These are phyloP conservation scores for Byssothecium circinans DNA, from an alignment of 2,329 filamentous ascomycete species.

Conservation along the genomic window DNA sequence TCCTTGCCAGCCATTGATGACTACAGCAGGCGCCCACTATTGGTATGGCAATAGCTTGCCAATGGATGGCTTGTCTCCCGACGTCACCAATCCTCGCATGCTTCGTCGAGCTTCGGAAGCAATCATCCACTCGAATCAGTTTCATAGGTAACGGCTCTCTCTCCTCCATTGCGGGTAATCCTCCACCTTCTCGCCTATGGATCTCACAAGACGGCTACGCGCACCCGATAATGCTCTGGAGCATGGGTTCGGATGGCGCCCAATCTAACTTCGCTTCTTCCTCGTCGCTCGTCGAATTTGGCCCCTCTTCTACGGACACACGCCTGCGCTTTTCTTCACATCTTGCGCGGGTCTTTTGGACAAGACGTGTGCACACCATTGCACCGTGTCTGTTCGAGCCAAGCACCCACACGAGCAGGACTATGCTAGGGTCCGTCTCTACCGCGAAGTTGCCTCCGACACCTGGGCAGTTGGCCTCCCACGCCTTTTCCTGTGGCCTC, in stretches of 20 bases:
- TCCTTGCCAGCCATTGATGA: constrained; percentile 14
- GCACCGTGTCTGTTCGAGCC: not conserved
- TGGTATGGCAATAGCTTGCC: constrained; percentile 40
- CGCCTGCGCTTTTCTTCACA: not conserved
- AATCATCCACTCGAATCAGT: constrained; percentile 28
- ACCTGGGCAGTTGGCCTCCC: not conserved
- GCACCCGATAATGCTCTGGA: not conserved
- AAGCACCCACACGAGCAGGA: not conserved
- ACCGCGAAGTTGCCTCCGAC: not conserved
- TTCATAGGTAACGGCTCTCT: constrained; percentile 28
- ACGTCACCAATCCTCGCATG: constrained; percentile 26
- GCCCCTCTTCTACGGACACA: not conserved
- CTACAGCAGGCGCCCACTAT: constrained; percentile 29
- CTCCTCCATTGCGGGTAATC: not conserved
- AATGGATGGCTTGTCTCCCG: constrained; percentile 30
- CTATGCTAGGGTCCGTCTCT: not conserved
- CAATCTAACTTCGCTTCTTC: not conserved
- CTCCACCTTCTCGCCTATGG: no score
- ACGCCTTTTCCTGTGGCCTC: not conserved
- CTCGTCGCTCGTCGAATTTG: not conserved
- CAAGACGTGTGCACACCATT: not conserved
- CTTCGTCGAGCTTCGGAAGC: constrained; percentile 39
- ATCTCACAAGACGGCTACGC: not conserved
- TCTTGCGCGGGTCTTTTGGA: no score
- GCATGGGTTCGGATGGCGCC: not conserved